These are phyloP conservation scores for Myxozyma monticola DNA, from an alignment of 805 yeast species.

Conservation along the genomic window DNA sequence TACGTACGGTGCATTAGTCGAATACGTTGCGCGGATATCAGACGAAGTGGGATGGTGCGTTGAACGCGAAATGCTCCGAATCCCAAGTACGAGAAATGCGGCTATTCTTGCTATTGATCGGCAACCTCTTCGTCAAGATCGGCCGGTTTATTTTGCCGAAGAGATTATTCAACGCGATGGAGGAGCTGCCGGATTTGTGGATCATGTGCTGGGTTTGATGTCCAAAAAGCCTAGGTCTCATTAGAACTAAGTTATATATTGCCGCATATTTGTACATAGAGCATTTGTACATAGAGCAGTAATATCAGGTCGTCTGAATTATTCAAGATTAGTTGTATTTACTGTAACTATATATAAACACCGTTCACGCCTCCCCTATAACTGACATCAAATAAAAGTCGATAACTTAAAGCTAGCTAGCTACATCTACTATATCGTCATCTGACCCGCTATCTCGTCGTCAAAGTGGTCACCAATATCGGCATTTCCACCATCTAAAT, in stretches of 20 bases:
- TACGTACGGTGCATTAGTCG: slow-evolving; percentile 81
- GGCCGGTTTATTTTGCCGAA: slow-evolving; percentile 43
- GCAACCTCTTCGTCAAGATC: slow-evolving; percentile 29
- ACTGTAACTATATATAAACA: no score
- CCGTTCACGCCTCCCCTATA: no score
- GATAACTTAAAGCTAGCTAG: background rate
- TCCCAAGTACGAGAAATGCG: slow-evolving; percentile 91
- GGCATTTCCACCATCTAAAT: slow-evolving; percentile 1
- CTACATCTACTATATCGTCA: slow-evolving; percentile 25
- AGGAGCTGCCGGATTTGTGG: slow-evolving; percentile 90
- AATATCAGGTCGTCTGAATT: no score
- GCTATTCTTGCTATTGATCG: slow-evolving; percentile 73
- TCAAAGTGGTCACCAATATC: slow-evolving; percentile 12
- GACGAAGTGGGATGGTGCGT: slow-evolving; percentile 76
- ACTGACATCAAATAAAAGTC: no score
- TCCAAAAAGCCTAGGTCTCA: slow-evolving; percentile 73
- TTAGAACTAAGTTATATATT: slow-evolving; percentile 34
- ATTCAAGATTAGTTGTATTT: no score
- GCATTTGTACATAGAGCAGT: background rate
- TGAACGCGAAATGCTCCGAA: slow-evolving; percentile 82
- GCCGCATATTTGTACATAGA: background rate
- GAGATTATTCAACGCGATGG: slow-evolving; percentile 75
- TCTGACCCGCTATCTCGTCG: slow-evolving; percentile 30
- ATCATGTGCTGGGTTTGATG: slow-evolving; percentile 70
- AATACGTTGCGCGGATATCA: slow-evolving; percentile 74